Percentiles rank a stretch among this genome's conserved stretches.
These are phyloP conservation scores for Podospora appendiculata DNA, from an alignment of 495 filamentous ascomycete species.

Conservation along the genomic window DNA sequence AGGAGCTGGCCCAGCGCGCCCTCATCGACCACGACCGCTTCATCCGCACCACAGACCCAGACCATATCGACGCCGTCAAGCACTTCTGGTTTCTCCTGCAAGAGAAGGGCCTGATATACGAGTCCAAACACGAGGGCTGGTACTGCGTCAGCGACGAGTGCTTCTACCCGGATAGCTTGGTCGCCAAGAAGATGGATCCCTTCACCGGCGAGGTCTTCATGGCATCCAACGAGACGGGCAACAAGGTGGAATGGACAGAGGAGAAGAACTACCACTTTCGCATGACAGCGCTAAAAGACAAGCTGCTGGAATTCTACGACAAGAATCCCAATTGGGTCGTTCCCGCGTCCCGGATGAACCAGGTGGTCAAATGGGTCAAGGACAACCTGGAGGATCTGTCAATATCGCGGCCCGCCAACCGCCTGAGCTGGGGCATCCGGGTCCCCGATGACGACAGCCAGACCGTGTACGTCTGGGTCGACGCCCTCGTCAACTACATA, in stretches of 20 bases:
- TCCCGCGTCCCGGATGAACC: conserved; percentile 55
- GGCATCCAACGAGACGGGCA: conserved; percentile 81
- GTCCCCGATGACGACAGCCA: conserved; percentile 79
- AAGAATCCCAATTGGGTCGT: conserved; percentile 63
- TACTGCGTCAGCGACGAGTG: conserved; percentile 96
- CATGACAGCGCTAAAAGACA: conserved; percentile 69
- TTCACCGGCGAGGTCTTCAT: conserved; percentile 73
- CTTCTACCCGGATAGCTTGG: conserved; percentile 72
- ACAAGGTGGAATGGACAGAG: conserved; percentile 90
- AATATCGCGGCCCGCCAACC: conserved; percentile 71
- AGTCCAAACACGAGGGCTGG: conserved; percentile 84
- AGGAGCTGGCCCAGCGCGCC: conserved; percentile 60
- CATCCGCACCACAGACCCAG: conserved; percentile 78
- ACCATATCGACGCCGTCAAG: conserved; percentile 78
- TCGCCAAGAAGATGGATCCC: conserved; percentile 69
- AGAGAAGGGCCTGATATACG: conserved; percentile 75
- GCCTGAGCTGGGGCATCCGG: conserved; percentile 82
- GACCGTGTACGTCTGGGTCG: conserved; percentile 97
- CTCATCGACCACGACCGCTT: conserved; percentile 73
- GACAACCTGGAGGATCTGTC: conserved; percentile 77
- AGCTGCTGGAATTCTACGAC: conserved; percentile 69
- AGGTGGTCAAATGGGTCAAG: conserved; percentile 61
- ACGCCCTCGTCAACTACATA: conserved; percentile 90
- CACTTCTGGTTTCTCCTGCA: conserved; percentile 80
- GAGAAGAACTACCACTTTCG: conserved; percentile 94